These are phyloP conservation scores for Sisymbrium altissimum DNA, from an alignment of 345 rosid species.

Conservation along the genomic window DNA sequence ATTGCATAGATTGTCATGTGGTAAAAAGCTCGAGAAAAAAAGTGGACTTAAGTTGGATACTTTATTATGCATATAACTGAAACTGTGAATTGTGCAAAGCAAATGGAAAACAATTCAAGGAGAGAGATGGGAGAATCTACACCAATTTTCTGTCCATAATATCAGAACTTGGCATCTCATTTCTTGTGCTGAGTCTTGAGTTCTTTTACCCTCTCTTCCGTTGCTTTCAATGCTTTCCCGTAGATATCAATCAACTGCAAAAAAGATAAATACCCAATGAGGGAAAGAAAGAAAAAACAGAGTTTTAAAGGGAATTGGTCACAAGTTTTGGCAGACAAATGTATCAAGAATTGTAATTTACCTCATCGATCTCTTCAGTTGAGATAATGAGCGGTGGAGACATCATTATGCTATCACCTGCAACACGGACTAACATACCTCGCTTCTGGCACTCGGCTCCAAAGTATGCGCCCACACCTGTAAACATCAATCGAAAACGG, in stretches of 20 bases:
- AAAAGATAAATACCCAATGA: neutral
- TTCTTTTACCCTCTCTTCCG: constrained; percentile 81
- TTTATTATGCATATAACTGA: constrained; percentile 10
- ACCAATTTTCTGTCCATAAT: neutral
- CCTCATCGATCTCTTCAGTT: constrained; percentile 78
- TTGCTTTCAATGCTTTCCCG: constrained; percentile 73
- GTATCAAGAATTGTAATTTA: constrained; percentile 17
- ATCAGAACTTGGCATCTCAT: constrained; percentile 16
- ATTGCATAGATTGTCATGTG: neutral
- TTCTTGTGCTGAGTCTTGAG: constrained; percentile 66
- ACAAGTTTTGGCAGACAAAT: neutral
- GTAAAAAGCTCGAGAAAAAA: neutral
- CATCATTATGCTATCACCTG: constrained; percentile 93
- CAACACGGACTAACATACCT: constrained; percentile 83
- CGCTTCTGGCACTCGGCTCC: constrained; percentile 80
- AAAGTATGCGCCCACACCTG: constrained; percentile 84
- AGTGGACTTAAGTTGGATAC: neutral
- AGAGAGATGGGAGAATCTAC: constrained; percentile 5
- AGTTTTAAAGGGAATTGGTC: neutral
- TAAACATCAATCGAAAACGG: neutral
- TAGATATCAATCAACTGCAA: constrained; percentile 65
- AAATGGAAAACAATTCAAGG: neutral
- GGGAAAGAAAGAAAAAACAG: neutral
- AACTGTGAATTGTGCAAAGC: neutral
- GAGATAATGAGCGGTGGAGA: constrained; percentile 76